Conservation (phyloP, 805 yeast species). For the Metschnikowia lachancei region DNA sequence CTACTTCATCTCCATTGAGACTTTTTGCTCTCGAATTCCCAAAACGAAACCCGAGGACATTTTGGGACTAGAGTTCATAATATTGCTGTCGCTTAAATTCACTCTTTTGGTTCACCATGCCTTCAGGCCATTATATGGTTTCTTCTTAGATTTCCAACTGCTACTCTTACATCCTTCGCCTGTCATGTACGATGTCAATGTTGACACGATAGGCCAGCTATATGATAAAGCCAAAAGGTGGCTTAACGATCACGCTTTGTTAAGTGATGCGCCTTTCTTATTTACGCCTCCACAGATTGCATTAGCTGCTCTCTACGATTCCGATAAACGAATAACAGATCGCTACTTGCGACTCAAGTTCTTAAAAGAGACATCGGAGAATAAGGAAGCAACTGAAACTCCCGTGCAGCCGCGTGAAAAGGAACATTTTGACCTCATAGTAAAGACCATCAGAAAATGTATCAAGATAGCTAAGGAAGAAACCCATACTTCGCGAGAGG, state of each 20-base stretch:
- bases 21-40: constrained; percentile 69
- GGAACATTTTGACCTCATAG: constrained; percentile 43
- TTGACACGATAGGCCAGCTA: constrained; percentile 58
- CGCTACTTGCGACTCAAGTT: constrained; percentile 68
- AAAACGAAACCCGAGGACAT: constrained; percentile 66
- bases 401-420: constrained; percentile 6
- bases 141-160: constrained; percentile 83
- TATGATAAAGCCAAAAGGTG: constrained; percentile 69
- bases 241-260: constrained; percentile 59
- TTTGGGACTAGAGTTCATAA: constrained; percentile 72
- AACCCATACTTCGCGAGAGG: constrained; percentile 54
- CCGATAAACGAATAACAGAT: constrained; percentile 60
- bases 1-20: constrained; percentile 78
- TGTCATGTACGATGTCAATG: constrained; percentile 44
- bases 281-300: constrained; percentile 97
- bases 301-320: constrained; percentile 72
- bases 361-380: constrained; percentile 20
- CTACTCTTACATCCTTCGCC: constrained; percentile 43
- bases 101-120: constrained; percentile 88
- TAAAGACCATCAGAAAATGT: constrained; percentile 50
- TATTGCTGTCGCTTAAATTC: constrained; percentile 72
- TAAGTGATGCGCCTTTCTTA: constrained; percentile 72
- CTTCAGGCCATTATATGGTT: constrained; percentile 86
- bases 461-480: constrained; percentile 39
- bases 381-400: constrained; percentile 12